Conservation (phyloP, 768 basidiomycete species). For the Coprinopsis sp. region DNA sequence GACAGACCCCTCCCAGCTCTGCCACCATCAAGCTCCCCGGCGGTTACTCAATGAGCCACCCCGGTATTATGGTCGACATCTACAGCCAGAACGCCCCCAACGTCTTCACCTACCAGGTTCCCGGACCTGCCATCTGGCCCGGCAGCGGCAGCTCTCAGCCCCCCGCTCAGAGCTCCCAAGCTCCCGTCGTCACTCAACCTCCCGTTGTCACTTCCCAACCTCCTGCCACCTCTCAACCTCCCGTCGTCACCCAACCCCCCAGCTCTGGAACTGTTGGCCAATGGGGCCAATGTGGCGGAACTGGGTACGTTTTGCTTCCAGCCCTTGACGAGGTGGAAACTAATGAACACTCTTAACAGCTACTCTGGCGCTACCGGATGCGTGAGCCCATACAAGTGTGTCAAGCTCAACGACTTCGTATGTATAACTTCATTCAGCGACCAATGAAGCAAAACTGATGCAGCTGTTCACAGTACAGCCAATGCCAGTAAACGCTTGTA, state of each 20-base stretch:
- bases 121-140: conserved; percentile 21
- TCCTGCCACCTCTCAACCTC: background rate
- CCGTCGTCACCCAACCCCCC: background rate
- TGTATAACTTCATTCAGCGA: background rate
- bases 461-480: too few species aligned
- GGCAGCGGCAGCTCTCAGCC: background rate
- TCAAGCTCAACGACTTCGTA: background rate
- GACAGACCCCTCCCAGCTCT: conserved; percentile 25
- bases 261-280: background rate
- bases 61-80: conserved; percentile 34
- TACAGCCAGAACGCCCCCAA: conserved; percentile 28
- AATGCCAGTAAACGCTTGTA: too few species aligned
- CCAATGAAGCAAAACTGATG: too few species aligned
- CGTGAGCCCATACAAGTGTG: background rate
- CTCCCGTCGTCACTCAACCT: background rate
- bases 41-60: conserved; percentile 30
- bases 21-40: conserved; percentile 34
- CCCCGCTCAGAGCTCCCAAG: background rate
- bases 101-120: conserved; percentile 29
- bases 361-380: background rate
- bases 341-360: background rate
- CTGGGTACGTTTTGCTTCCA: too few species aligned
- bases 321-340: too few species aligned
- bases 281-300: background rate
- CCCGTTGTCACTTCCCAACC: background rate